Evolutionary conservation across 2,329 filamentous ascomycete species (phyloP).

Genomic region (Pseudopyricularia cyperi): DNA sequence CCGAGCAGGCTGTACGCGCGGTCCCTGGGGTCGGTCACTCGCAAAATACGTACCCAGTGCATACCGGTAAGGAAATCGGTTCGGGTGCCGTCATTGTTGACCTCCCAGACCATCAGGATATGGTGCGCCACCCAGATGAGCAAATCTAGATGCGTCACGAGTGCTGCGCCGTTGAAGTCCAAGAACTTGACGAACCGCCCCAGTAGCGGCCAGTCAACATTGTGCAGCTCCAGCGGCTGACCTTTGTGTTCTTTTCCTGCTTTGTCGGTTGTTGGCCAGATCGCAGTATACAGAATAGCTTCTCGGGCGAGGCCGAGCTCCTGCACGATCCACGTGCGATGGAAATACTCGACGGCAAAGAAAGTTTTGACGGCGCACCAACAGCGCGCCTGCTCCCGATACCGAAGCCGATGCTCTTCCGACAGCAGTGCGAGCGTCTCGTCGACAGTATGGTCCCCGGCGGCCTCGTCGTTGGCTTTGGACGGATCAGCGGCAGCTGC

Average conservation of each 20-base stretch:
- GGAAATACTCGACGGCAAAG: constrained; percentile 8
- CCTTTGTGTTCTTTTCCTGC: neutral
- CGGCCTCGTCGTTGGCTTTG: neutral
- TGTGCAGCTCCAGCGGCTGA: constrained; percentile 3
- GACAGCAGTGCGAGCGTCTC: constrained; percentile 4
- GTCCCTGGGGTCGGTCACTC: constrained; percentile 7
- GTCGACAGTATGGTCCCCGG: too few relatives aligned
- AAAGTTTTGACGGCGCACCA: constrained; percentile 7
- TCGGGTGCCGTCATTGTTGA: constrained; percentile 5
- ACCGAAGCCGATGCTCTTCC: constrained; percentile 3
- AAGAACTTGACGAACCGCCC: constrained; percentile 6
- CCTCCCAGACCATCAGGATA: constrained; percentile 7
- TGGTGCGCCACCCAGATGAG: constrained; percentile 7
- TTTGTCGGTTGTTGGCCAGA: constrained; percentile 2
- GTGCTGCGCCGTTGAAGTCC: constrained; percentile 6
- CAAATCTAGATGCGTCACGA: constrained; percentile 6
- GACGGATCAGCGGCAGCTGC: neutral
- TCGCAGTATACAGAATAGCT: constrained; percentile 5
- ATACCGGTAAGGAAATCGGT: constrained; percentile 6
- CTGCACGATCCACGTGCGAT: constrained; percentile 12
- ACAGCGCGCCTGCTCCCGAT: constrained; percentile 5
- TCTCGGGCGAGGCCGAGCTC: constrained; percentile 10
- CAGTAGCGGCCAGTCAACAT: constrained; percentile 6
- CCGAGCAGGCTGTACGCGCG: constrained; percentile 7
- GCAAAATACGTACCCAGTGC: constrained; percentile 8